Evolutionary conservation across 345 rosid genomes (phyloP), one percentile per base, ranked within the genome.

Genomic region (Murraya koenigii): DNA sequence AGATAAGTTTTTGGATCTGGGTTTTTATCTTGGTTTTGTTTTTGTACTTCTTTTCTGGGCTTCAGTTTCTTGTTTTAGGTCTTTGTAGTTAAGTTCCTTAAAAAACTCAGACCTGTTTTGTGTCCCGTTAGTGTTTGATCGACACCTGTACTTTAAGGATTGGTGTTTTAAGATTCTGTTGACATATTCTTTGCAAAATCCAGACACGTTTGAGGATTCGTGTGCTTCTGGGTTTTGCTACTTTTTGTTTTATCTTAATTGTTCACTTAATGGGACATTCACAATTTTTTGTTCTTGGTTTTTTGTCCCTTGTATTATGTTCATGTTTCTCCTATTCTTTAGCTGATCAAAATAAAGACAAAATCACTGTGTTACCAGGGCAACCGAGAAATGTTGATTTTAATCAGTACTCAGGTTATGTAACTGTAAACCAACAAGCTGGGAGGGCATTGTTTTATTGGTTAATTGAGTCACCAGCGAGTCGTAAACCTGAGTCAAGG

Each of bases 401-500:
- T 82, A 82, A 89, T 30, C 99, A 92, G 72, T 92, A 87, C 82
- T 90, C 99, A 9, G 99, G 98, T 35, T 95, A 92, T 83, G 88
- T 95, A 54, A 90, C 93, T 2, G 98, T 91, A 72, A 87, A 93
- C 79, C 85, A 86, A 82, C 82, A 88, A 84, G 93, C 98, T 19
- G 99, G 97, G 38, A 85, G 98, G 85, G 94, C 96, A 35, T 87
- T 95, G 77, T 95, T 95, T 83, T 93, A 93, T 88, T 93, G 98
- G 98, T 81, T 95, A 78, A 85, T 87, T 39, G 99, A 93, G 93
- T 84, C 98, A 14, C 92, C 97, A 13, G 72, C 64, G 35, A 87
- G 80, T 73, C 88, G 88, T 58, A 66, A 52, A 44, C 89, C 99
- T 13, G 89, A 87, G 84, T 81, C 90, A 76, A 84, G 94, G 76